Evolutionary conservation across 805 yeast genomes (phyloP), one percentile per base, ranked within the genome.

Genomic region (Metschnikowia matae): DNA sequence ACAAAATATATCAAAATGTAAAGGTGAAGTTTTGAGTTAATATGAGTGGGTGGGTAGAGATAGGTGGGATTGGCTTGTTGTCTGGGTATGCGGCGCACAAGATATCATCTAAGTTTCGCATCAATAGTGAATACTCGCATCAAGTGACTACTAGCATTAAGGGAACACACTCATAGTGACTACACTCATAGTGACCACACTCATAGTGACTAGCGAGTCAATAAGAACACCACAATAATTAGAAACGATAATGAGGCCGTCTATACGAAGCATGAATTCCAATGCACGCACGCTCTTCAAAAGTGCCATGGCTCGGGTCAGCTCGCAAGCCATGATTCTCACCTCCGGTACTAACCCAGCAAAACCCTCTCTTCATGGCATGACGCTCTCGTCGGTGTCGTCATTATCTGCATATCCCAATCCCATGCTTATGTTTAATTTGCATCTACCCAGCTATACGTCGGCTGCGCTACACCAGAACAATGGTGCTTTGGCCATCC

Each of bases 401-500:
- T 90, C 97, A 1, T 69, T 92, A 13, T 83, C 96, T 0, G 79
- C 90, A 29, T 73, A 77, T 44, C 97, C 97, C 0, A 74, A 74
- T 13, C 95, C 96, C 1, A 67, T 91, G 48, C 61, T 92, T 1
- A 94, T 89, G 60, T 91, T 92, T 71, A 92, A 92, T 64, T 71
- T 92, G 36, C 96, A 88, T 65, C 70, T 83, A 13, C 98, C 98
- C 0, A 88, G 96, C 4, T 77, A 84, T 32, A 91, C 98, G 0
- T 84, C 96, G 0, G 70, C 73, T 6, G 70, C 80, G 10, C 69
- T 92, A 26, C 89, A 87, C 59, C 68, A 73, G n/a, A 73, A 74
- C 46, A 59, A 65, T 34, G 67, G 73, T 11, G 36, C 36, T 48
- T 77, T 89, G 62, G 96, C 95, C 1, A 69, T 92, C 10, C 96